Evolutionary conservation across 2,329 filamentous ascomycete species (phyloP), one percentile per base, ranked within the genome.

Genomic region (Botrytis aclada): DNA sequence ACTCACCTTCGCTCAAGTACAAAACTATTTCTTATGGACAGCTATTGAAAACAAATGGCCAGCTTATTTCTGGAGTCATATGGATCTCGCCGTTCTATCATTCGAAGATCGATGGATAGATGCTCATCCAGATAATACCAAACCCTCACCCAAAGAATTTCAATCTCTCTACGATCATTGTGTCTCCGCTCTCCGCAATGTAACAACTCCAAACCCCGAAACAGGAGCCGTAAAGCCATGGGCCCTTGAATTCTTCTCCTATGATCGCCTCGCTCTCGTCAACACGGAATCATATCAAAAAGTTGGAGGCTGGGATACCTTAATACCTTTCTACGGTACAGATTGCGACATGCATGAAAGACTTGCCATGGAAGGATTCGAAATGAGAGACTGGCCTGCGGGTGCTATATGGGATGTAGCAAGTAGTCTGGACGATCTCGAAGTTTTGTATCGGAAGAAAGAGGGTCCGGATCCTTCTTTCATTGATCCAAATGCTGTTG

Each of bases 61-160:
- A 0, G 83, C 84, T 76, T 89, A 87, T 78, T 89, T 86, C 77
- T 88, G 86, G 85, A 84, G 82, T n/a, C 87, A 88, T 78, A 87
- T 87, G 84, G 87, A 89, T 75, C 83, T 88, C 14, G 81, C 85
- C 0, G 83, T 83, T 1, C 77, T 86, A 1, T 81, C 83, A 0
- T 84, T 83, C 73, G 85, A 87, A 71, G 72, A 43, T 84, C 60
- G 54, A 54, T 75, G 47, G 37, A 62, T 66, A 16, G n/a, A 58
- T 45, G 54, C 56, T 25, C 47, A 72, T 29, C 61, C 41, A 29
- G 69, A 71, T 37, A 47, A 65, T 25, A 25, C 34, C 8, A 54
- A 37, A 4, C 61, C 60, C 1, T 32, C 43, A n/a, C 41, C 61
- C 65, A 45, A n/a, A 25, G 43, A 70, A 4, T 74, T 74, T 32